Conservation (phyloP, 1,284 basidiomycete genomes). For the Fomitopsis schrenkii region DNA sequence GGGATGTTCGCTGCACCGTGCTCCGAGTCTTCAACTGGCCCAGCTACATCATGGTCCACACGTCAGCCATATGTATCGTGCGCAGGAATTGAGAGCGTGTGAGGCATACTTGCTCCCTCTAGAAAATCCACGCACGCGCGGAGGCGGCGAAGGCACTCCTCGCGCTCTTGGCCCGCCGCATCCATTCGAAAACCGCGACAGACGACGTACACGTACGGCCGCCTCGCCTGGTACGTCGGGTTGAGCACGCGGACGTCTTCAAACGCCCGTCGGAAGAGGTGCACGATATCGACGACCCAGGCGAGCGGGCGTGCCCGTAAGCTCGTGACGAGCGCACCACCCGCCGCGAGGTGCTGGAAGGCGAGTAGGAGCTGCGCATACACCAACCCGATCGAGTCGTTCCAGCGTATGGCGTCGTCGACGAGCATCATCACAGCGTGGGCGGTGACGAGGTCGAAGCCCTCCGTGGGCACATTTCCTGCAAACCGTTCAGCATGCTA, state of each 20-base stretch:
- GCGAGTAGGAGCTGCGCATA: not conserved
- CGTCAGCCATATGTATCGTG: no score
- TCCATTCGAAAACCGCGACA: not conserved
- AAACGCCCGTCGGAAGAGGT: not conserved
- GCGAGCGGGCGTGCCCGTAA: not conserved
- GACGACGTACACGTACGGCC: not conserved
- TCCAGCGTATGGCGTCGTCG: conserved; percentile 5
- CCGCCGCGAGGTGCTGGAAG: not conserved
- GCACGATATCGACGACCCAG: not conserved
- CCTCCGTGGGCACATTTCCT: not conserved
- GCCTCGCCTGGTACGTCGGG: not conserved
- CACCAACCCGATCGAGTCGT: not conserved
- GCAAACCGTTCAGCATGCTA: not conserved
- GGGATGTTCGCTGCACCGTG: not conserved
- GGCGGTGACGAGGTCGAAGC: conserved; percentile 13
- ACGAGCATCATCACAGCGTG: not conserved
- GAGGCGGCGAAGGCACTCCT: not conserved
- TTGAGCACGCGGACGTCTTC: not conserved
- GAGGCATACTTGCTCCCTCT: not conserved
- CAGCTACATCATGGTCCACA: not conserved
- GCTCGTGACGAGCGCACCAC: not conserved
- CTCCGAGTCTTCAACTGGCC: not conserved
- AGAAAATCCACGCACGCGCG: not conserved
- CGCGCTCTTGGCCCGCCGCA: not conserved
- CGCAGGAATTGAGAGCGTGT: not conserved